Evolutionary conservation across 352 stramenopile genomes (phyloP), one percentile per base, ranked within the genome.

Genomic region (Phytophthora chlamydospora): DNA sequence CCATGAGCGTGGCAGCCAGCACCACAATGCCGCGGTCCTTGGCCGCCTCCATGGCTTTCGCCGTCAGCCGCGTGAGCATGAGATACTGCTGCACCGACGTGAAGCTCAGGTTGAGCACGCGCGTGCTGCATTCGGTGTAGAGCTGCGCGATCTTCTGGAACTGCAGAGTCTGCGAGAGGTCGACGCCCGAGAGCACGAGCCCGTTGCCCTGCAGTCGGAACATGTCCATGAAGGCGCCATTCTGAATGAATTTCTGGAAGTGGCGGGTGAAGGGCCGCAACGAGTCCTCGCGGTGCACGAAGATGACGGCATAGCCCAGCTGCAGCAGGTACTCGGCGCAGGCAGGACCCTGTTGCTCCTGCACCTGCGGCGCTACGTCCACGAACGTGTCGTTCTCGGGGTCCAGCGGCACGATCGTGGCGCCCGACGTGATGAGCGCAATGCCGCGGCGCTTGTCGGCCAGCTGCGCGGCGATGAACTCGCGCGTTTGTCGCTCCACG

Each of bases 31-130:
- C 82, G 35, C 83, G 82, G 39, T 84, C 80, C 43, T 85, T 85
- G 12, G 78, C 82, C 5, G 62, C 67, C 36, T 82, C 56, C 43
- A 95, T 77, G 10, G 78, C 79, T 44, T 81, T 63, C 9, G 86
- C 67, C 7, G 86, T 69, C 16, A 95, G 58, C 7, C 80, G 78
- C 40, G 90, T 71, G 32, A 90, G 68, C 62, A 88, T 78, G 40
- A 95, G 51, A 46, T 95, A 95, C 57, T 95, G 86, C 73, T 95
- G 86, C 55, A 95, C 84, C 0, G 75, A 89, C 7, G 81, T 81
- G 52, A 95, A 95, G 59, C 69, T 83, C 27, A 95, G 44, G 54
- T 91, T 84, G 40, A 95, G 71, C 45, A 95, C 55, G 12, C 84
- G 82, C 17, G 83, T 73, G 49, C 83, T 92, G 47, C 78, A 78